Evolutionary conservation across 495 filamentous ascomycete species (phyloP).

Genomic region (Trichodelitschia bisporula): DNA sequence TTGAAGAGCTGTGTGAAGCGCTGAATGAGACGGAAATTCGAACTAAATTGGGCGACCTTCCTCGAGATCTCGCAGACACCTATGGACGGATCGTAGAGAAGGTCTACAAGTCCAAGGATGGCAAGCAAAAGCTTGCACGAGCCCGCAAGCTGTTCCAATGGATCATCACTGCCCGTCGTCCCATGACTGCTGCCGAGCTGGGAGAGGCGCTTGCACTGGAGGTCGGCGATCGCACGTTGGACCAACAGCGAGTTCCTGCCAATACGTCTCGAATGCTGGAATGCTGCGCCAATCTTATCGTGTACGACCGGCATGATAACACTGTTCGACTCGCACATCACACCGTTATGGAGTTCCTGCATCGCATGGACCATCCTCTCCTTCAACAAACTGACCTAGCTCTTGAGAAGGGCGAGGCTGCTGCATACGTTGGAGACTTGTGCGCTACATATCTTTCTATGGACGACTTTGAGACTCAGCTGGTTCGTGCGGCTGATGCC

Average conservation of each 20-base stretch:
- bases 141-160: constrained; percentile 6
- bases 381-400: constrained; percentile 1
- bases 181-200: constrained; percentile 7
- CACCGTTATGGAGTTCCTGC: constrained; percentile 8
- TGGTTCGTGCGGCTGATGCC: no score
- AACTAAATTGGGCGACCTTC: constrained; percentile 4
- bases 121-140: constrained; percentile 1
- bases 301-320: constrained; percentile 5
- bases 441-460: constrained; percentile 6
- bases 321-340: constrained; percentile 10
- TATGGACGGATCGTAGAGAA: constrained; percentile 6
- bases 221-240: constrained; percentile 2
- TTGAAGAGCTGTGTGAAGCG: constrained; percentile 7
- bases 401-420: constrained; percentile 2
- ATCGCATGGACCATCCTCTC: background rate
- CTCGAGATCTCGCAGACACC: constrained; percentile 7
- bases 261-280: constrained; percentile 2
- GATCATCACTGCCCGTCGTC: constrained; percentile 6
- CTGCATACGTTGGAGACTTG: constrained; percentile 2
- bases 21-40: constrained; percentile 5
- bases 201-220: constrained; percentile 8
- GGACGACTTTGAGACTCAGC: constrained; percentile 3
- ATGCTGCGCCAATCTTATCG: constrained; percentile 7
- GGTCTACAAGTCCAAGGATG: constrained; percentile 1
- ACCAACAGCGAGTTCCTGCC: constrained; percentile 2